Evolutionary conservation across 75 land plant genomes (phyloP).

Genomic region (Azolla pinnata): DNA sequence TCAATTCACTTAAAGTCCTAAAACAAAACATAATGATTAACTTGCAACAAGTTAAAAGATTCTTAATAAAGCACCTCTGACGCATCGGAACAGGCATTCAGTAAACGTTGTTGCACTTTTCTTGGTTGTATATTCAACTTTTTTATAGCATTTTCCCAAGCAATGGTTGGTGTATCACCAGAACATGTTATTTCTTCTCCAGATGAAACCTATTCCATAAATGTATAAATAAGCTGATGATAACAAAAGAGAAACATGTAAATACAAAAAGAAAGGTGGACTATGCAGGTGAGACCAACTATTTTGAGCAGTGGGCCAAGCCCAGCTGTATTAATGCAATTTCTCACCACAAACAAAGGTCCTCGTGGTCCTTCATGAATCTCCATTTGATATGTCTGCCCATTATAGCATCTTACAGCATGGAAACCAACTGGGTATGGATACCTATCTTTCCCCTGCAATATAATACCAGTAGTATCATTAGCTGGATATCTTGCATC

Average conservation of each 20-base stretch:
- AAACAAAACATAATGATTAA: too few species aligned
- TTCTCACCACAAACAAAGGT: slow-evolving; percentile 62
- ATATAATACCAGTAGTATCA: too few species aligned
- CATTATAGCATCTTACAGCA: slow-evolving; percentile 44
- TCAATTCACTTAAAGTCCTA: too few species aligned
- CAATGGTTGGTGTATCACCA: slow-evolving; percentile 67
- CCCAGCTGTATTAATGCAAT: too few species aligned
- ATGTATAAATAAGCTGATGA: too few species aligned
- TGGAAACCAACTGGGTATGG: slow-evolving; percentile 81
- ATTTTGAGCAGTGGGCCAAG: too few species aligned
- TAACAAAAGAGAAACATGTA: too few species aligned
- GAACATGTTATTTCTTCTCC: slow-evolving; percentile 32
- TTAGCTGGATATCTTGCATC: too few species aligned
- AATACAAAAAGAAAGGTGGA: too few species aligned
- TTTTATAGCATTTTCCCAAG: slow-evolving; percentile 54
- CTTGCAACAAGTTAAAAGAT: too few species aligned
- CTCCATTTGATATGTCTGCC: slow-evolving; percentile 54
- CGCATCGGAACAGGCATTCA: slow-evolving; percentile 47
- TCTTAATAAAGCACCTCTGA: slow-evolving; percentile 57
- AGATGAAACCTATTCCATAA: slow-evolving; percentile 19
- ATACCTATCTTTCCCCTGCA: slow-evolving; percentile 71
- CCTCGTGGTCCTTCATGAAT: slow-evolving; percentile 56
- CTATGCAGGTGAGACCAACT: too few species aligned
- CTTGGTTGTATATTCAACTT: slow-evolving; percentile 27
- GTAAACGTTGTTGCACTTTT: slow-evolving; percentile 34